A percentile compares a stretch with the other conserved stretches of the same genome.
These are phyloP conservation scores for Emergomyces orientalis DNA, from an alignment of 2,329 filamentous ascomycete species.

Conservation along the genomic window DNA sequence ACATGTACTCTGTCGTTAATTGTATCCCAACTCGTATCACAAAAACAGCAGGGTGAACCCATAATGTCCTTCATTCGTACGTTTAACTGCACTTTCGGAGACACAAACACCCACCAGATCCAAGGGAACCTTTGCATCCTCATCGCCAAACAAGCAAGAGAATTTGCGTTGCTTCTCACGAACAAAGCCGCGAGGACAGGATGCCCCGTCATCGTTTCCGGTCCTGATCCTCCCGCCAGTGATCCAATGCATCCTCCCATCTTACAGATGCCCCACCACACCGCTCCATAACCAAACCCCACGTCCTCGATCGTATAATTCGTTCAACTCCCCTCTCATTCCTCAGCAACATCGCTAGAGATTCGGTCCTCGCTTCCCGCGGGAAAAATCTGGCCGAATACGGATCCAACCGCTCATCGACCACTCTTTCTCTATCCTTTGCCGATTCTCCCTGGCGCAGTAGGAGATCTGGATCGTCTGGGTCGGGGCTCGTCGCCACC, in stretches of 20 bases:
- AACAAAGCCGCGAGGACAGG: neutral
- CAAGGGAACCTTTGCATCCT: neutral
- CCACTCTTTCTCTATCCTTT: constrained; percentile 59
- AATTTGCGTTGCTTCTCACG: neutral
- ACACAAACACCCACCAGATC: neutral
- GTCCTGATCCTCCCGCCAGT: constrained; percentile 45
- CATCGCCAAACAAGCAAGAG: neutral
- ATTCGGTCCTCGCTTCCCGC: constrained; percentile 67
- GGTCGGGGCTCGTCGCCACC: constrained; percentile 79
- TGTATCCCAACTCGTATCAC: neutral
- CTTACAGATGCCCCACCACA: constrained; percentile 53
- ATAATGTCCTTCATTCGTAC: neutral
- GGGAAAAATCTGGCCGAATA: constrained; percentile 75
- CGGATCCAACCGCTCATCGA: constrained; percentile 85
- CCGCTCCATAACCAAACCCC: constrained; percentile 66
- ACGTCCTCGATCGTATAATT: constrained; percentile 72
- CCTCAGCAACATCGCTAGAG: constrained; percentile 59
- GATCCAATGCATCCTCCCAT: constrained; percentile 57
- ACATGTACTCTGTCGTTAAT: neutral
- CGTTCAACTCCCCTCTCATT: constrained; percentile 64
- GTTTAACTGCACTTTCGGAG: neutral
- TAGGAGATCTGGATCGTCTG: constrained; percentile 69
- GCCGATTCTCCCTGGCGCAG: constrained; percentile 61
- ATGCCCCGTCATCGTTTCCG: neutral
- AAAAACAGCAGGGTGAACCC: neutral